Evolutionary conservation across 176 grass and related monocot species (phyloP).

Genomic region (Phoenix dactylifera): DNA sequence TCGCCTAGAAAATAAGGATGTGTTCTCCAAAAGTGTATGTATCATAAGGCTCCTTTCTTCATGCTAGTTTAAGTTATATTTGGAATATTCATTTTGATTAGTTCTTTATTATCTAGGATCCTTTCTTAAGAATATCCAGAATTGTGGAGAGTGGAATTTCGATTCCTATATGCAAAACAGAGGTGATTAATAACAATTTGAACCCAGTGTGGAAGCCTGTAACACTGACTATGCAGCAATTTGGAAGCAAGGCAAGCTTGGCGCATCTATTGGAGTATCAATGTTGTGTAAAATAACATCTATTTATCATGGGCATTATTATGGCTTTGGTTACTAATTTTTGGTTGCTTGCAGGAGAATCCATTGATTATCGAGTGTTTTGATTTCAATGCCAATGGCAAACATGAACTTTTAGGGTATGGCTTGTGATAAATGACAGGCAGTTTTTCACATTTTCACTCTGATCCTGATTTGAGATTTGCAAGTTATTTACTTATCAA

Average conservation of each 20-base stretch:
- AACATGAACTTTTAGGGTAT: conserved; percentile 83
- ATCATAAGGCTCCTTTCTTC: background rate
- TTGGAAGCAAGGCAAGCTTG: conserved; percentile 70
- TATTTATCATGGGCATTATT: background rate
- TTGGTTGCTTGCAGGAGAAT: conserved; percentile 75
- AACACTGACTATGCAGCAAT: conserved; percentile 74
- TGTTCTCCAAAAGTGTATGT: conserved; percentile 87
- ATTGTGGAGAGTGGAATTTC: conserved; percentile 45
- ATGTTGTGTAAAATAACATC: background rate
- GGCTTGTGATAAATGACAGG: background rate
- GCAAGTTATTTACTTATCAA: conserved; percentile 2
- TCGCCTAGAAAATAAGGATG: conserved; percentile 74
- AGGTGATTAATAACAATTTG: conserved; percentile 61
- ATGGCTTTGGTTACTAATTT: conserved; percentile 16
- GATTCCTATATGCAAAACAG: conserved; percentile 90
- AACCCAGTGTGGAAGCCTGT: conserved; percentile 83
- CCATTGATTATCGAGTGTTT: conserved; percentile 92
- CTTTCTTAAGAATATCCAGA: conserved; percentile 83
- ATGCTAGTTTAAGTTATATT: background rate
- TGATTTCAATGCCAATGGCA: conserved; percentile 79
- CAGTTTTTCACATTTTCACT: conserved; percentile 7
- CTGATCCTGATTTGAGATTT: too few relatives aligned
- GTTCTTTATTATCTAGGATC: conserved; percentile 53
- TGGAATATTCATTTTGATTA: background rate
- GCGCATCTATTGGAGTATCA: too few relatives aligned